Evolutionary conservation across 306 rosid genomes (phyloP), one percentile per base, ranked within the genome.

Genomic region (Castanopsis chinensis): DNA sequence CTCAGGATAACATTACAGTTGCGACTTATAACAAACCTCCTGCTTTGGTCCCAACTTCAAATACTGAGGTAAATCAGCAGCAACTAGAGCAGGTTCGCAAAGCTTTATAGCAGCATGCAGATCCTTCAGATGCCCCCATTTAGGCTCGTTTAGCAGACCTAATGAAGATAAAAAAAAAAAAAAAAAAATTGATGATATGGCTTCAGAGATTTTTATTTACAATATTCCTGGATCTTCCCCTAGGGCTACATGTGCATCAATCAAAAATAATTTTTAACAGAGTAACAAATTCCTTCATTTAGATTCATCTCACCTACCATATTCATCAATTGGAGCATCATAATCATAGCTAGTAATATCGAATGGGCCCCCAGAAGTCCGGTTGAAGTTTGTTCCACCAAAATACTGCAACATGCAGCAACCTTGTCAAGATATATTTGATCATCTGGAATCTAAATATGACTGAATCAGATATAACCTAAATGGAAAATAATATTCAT

Each of bases 371-470:
- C 99, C 99, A 76, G 99, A 83, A 76, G 97, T 92, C 80, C 97
- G 93, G 25, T 94, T 97, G 90, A 94, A 94, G 88, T 94, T 94
- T 76, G 99, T 94, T 80, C 99, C 99, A 12, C 99, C 99, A 89
- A 90, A 91, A 86, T 86, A 94, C 99, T 94, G 90, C 76, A 89
- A 84, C 57, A 84, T 59, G 80, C 77, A 79, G 83, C 75, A 74
- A 56, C 73, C 43, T 77, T 55, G 73, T 84, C 84, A 89, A 77
- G 84, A 78, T 77, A 79, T 75, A 59, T 75, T 73, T 25, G 19
- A 76, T 37, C 25, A 72, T 76, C 63, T 6, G 57, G 63, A 58
- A 69, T 74, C 70, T 80, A 80, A 71, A 53, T 64, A 78, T 56
- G 43, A 70, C 54, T 56, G 32, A 49, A 55, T 53, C 74, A 12